Conservation (phyloP, 805 yeast species). For the Barnettozyma populi region DNA sequence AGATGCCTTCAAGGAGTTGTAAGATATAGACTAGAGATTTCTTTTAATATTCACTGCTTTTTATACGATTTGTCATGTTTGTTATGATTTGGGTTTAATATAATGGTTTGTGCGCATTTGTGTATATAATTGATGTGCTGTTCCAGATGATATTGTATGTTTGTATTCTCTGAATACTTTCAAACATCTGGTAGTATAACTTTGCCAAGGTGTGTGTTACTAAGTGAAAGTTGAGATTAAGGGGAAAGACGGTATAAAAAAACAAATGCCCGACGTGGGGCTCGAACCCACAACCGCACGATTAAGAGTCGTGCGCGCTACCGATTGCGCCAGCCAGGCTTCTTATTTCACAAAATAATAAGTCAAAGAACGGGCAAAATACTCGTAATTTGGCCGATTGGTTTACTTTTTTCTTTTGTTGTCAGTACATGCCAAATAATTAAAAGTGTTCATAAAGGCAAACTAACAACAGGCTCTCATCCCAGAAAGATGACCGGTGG, state of each 20-base stretch:
- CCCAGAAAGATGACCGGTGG: neutral
- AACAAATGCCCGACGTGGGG: conserved; percentile 7
- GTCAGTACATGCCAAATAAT: neutral
- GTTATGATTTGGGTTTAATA: conserved; percentile 1
- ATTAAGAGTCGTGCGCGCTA: conserved; percentile 6
- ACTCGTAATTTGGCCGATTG: too few relatives aligned
- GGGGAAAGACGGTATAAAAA: too few relatives aligned
- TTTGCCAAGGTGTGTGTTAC: too few relatives aligned
- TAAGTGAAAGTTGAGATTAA: too few relatives aligned
- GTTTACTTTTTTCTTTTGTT: too few relatives aligned
- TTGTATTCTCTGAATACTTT: too few relatives aligned
- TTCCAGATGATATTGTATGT: neutral
- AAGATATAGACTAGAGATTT: neutral
- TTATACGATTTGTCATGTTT: neutral
- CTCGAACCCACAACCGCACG: conserved; percentile 6
- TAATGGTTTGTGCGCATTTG: conserved; percentile 1
- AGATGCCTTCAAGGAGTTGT: conserved; percentile 45
- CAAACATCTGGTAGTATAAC: too few relatives aligned
- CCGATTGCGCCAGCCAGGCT: conserved; percentile 6
- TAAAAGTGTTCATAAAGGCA: neutral
- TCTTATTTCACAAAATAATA: neutral
- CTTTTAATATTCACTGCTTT: neutral
- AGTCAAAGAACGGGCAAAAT: too few relatives aligned
- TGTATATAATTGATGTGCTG: neutral
- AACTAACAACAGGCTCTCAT: neutral